phyloP scores from a whole-genome alignment of 169 alveolate species.

The Plasmodium inui region DNA sequence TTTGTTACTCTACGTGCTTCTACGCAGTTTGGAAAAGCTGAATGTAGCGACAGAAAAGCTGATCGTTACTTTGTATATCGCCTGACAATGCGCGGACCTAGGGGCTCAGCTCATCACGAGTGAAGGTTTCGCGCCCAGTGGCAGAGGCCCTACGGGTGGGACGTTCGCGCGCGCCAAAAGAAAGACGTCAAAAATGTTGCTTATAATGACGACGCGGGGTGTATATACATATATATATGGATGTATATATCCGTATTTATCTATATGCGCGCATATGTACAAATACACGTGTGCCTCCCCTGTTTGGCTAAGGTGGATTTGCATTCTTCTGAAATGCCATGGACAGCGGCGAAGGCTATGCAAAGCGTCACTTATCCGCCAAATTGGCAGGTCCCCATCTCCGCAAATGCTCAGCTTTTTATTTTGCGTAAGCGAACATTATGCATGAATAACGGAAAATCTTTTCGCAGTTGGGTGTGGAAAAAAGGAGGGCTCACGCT shows the following conservation, averaged over 20 bases:
- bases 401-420: background rate
- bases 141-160: background rate
- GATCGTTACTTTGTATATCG: background rate
- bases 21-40: background rate
- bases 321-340: background rate
- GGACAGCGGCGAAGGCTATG: background rate
- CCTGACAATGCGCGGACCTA: background rate
- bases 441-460: background rate
- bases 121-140: background rate
- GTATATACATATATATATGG: background rate
- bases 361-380: background rate
- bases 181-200: background rate
- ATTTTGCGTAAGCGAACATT: background rate
- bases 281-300: background rate
- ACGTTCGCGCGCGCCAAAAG: background rate
- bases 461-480: background rate
- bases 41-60: background rate
- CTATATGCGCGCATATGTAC: background rate
- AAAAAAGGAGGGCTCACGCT: background rate
- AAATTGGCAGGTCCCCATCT: background rate
- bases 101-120: background rate
- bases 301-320: background rate
- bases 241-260: background rate
- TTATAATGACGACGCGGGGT: background rate
- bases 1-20: background rate